Percentiles rank a stretch among this genome's conserved stretches.
phyloP scores from a whole-genome alignment of 345 rosid species.

The Psidium friedrichsthalianum region DNA sequence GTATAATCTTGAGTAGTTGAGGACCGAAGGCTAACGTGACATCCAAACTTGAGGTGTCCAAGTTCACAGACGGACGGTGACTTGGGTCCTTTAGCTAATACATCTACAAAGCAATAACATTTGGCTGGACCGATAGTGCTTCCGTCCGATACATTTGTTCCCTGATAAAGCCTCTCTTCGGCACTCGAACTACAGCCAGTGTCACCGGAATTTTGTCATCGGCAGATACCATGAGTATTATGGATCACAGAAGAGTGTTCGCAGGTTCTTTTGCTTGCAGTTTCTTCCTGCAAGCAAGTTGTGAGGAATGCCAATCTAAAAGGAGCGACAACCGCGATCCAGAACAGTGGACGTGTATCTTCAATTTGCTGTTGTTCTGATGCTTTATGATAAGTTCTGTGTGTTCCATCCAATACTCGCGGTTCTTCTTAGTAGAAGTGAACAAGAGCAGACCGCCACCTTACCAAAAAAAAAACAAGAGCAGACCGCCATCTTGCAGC shows the following conservation, averaged over 20 bases:
- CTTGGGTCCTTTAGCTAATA: too few relatives aligned
- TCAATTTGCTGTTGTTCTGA: neutral
- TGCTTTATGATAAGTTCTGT: neutral
- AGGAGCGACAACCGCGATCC: neutral
- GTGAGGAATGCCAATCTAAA: neutral
- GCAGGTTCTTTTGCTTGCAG: neutral
- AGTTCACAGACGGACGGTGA: too few relatives aligned
- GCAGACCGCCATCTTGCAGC: neutral
- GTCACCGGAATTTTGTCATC: neutral
- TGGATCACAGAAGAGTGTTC: neutral
- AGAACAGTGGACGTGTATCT: neutral
- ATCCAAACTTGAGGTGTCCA: too few relatives aligned
- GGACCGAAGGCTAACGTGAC: too few relatives aligned
- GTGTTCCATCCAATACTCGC: neutral
- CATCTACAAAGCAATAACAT: too few relatives aligned
- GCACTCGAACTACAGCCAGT: neutral
- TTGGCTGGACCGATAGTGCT: too few relatives aligned
- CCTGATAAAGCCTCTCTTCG: neutral
- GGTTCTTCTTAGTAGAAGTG: neutral
- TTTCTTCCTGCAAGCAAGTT: neutral
- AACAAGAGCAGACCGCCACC: neutral
- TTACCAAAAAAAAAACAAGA: too few relatives aligned
- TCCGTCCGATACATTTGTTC: neutral
- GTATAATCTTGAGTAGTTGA: too few relatives aligned
- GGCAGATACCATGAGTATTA: neutral